Evolutionary conservation across 2,329 filamentous ascomycete genomes (phyloP), one percentile per base, ranked within the genome.

Genomic region (Gaeumannomyces tritici): DNA sequence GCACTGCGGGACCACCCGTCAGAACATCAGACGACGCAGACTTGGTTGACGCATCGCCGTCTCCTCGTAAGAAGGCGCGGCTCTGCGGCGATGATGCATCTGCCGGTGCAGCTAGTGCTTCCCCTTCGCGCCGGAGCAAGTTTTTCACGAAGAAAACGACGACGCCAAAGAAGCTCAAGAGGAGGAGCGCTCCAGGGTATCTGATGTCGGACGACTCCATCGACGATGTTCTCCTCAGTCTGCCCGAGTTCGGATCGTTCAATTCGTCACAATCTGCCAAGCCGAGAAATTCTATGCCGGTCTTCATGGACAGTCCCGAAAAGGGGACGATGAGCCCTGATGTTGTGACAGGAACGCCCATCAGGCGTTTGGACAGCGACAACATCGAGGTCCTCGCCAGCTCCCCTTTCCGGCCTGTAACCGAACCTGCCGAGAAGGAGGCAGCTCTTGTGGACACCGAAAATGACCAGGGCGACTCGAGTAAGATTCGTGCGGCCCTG

Each of bases 11-110:
- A 47, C 63, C 73, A 64, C 24, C 64, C 21, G 21, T 11, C 13
- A 28, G 54, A 13, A 29, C 51, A 15, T 42, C 59, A 3, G 13
- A 61, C 21, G 27, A 33, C 27, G 24, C 56, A 9, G 11, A 18
- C 51, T 3, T n/a, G 55, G 28, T 56, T 42, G 8, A 13, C n/a
- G 28, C 67, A 61, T 65, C 71, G 67, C 61, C 70, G 26, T 66
- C 82, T 60, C 83, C 83, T 27, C 76, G 76, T 61, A 86, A 86
- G 74, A 86, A 86, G 70, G 79, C 79, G 55, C 80, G 83, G 51
- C 71, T 86, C 8, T 84, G 81, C 63, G 75, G 79, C 5, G 79
- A 83, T 8, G 18, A 56, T 54, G 24, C 31, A 8, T n/a, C 8
- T 73, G 69, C 13, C 63, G 68, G 2, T 21, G 47, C 6, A 35